Conservation (phyloP, 495 filamentous ascomycete genomes). For the Aeminium ludgeri region DNA sequence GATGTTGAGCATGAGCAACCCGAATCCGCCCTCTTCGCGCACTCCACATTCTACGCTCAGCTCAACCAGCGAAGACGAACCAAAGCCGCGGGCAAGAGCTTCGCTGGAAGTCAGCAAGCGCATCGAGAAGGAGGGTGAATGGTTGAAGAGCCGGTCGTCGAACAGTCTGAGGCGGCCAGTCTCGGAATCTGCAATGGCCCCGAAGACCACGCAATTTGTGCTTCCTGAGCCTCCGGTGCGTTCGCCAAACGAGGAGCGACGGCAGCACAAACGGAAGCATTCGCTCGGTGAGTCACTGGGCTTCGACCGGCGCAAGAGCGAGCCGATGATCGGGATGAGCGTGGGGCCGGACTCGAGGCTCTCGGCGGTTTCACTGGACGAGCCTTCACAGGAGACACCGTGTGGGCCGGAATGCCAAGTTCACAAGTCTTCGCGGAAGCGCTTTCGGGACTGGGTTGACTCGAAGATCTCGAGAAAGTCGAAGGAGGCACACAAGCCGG, state of each 20-base stretch:
- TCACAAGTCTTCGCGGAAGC: conserved; percentile 3
- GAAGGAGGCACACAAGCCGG: neutral
- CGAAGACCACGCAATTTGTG: conserved; percentile 2
- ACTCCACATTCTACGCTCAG: conserved; percentile 20
- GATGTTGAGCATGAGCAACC: conserved; percentile 31
- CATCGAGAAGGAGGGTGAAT: conserved; percentile 15
- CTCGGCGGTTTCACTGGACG: conserved; percentile 10
- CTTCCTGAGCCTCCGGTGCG: neutral
- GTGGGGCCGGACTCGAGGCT: neutral
- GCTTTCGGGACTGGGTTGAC: conserved; percentile 8
- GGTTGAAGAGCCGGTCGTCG: conserved; percentile 9
- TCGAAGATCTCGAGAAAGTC: conserved; percentile 9
- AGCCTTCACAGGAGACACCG: no score
- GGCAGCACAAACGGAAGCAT: conserved; percentile 35
- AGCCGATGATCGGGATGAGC: conserved; percentile 9
- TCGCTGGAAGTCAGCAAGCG: conserved; percentile 14
- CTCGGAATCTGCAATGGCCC: conserved; percentile 1
- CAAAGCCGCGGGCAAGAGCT: conserved; percentile 14
- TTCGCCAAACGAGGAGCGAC: no score
- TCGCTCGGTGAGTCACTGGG: conserved; percentile 27
- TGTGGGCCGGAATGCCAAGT: no score
- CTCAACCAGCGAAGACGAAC: conserved; percentile 21
- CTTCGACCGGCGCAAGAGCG: conserved; percentile 30
- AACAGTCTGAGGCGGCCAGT: conserved; percentile 18
- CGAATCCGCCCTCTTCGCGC: conserved; percentile 22